Conservation (phyloP, 2,329 filamentous ascomycete genomes). For the Botryosphaeria agaves region DNA sequence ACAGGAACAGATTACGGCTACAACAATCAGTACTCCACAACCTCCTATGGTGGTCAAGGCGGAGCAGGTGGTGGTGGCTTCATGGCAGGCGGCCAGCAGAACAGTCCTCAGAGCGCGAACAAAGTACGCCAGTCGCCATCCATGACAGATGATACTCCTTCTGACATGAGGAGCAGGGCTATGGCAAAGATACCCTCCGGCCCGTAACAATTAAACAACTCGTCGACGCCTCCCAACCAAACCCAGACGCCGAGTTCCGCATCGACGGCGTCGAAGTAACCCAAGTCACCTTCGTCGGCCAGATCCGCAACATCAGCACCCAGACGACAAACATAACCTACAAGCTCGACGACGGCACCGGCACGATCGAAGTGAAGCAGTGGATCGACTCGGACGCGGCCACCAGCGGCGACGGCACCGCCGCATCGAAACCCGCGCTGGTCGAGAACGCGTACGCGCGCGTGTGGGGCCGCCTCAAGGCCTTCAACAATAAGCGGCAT, state of each 20-base stretch:
- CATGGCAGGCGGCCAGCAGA: slow-evolving; percentile 34
- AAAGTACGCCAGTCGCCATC: too few species aligned
- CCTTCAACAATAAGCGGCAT: slow-evolving; percentile 68
- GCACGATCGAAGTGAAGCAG: slow-evolving; percentile 76
- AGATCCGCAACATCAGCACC: slow-evolving; percentile 72
- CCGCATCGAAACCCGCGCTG: slow-evolving; percentile 36
- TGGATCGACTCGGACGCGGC: slow-evolving; percentile 52
- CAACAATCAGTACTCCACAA: slow-evolving; percentile 33
- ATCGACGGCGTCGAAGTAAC: slow-evolving; percentile 63
- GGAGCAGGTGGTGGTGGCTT: slow-evolving; percentile 42
- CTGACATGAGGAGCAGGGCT: slow-evolving; percentile 25
- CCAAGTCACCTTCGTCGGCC: slow-evolving; percentile 68
- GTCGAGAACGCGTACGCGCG: slow-evolving; percentile 66
- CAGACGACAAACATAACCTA: slow-evolving; percentile 87
- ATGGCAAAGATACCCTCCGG: slow-evolving; percentile 71
- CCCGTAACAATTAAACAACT: slow-evolving; percentile 95
- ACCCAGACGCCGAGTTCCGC: slow-evolving; percentile 59
- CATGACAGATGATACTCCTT: too few species aligned
- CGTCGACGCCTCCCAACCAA: slow-evolving; percentile 61
- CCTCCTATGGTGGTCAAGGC: slow-evolving; percentile 37
- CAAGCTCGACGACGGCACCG: slow-evolving; percentile 89
- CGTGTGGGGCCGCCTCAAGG: slow-evolving; percentile 70
- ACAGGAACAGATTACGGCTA: slow-evolving; percentile 9
- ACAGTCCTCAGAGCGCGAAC: slow-evolving; percentile 20
- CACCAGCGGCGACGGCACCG: slow-evolving; percentile 27